phyloP scores from a whole-genome alignment of 495 filamentous ascomycete species.

The Amorphotheca resinae region DNA sequence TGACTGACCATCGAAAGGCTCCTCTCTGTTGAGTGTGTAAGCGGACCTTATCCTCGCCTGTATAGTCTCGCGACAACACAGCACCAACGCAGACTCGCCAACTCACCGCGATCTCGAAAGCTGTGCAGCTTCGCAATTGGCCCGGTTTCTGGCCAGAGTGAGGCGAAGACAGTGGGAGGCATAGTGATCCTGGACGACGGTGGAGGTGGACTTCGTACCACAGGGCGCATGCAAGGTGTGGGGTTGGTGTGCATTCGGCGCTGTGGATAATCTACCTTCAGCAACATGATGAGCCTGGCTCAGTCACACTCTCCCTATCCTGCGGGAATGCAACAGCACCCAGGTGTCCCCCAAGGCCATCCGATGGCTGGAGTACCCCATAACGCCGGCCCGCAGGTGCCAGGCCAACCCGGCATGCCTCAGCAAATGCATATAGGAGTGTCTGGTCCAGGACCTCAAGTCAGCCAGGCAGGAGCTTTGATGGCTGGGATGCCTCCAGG shows the following conservation, averaged over 20 bases:
- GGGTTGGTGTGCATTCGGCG: slow-evolving; percentile 7
- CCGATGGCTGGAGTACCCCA: slow-evolving; percentile 53
- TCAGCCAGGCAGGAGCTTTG: slow-evolving; percentile 65
- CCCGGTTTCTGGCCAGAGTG: too few relatives aligned
- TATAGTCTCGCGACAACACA: slow-evolving; percentile 4
- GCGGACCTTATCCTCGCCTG: slow-evolving; percentile 16
- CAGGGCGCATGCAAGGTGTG: slow-evolving; percentile 13
- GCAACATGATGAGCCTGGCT: slow-evolving; percentile 54
- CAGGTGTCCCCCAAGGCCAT: slow-evolving; percentile 63
- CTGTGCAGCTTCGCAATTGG: slow-evolving; percentile 2
- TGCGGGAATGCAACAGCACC: slow-evolving; percentile 58
- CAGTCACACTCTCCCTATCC: slow-evolving; percentile 60
- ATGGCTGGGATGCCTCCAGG: slow-evolving; percentile 67
- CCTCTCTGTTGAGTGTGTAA: too few relatives aligned
- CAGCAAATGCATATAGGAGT: slow-evolving; percentile 76
- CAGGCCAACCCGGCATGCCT: slow-evolving; percentile 49
- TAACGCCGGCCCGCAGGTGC: slow-evolving; percentile 44
- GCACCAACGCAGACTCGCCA: slow-evolving; percentile 3
- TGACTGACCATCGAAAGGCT: too few relatives aligned
- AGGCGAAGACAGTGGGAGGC: neutral
- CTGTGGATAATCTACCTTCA: slow-evolving; percentile 17
- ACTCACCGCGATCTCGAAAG: neutral
- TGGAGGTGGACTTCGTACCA: slow-evolving; percentile 8
- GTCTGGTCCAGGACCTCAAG: slow-evolving; percentile 69
- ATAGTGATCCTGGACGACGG: slow-evolving; percentile 1